Evolutionary conservation across 345 rosid genomes (phyloP).

Genomic region (Populus alba): DNA sequence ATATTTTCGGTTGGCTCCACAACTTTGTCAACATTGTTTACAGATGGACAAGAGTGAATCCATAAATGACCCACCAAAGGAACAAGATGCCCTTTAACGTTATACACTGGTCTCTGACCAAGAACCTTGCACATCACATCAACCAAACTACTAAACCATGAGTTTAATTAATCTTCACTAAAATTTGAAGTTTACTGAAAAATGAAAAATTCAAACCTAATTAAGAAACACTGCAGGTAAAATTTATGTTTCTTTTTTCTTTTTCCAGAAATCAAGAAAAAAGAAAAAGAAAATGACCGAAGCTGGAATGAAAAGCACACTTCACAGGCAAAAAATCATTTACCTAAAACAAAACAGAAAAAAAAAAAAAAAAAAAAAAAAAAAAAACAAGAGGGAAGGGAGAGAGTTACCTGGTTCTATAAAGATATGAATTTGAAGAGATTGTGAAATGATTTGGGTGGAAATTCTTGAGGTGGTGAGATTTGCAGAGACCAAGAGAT

Average conservation of each 20-base stretch:
- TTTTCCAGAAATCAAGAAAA: not conserved
- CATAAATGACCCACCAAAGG: constrained; percentile 29
- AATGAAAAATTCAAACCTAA: not conserved
- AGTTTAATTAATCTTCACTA: constrained; percentile 16
- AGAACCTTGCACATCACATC: constrained; percentile 60
- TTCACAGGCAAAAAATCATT: too few species aligned
- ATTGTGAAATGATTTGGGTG: not conserved
- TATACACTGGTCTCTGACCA: constrained; percentile 21
- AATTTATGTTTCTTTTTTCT: not conserved
- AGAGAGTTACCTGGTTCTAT: not conserved
- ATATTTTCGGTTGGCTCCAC: constrained; percentile 25
- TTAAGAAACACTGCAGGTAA: not conserved
- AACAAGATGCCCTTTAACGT: constrained; percentile 8
- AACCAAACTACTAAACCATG: constrained; percentile 54
- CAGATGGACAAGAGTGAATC: constrained; percentile 42
- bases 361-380: too few species aligned
- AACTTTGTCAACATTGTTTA: constrained; percentile 19
- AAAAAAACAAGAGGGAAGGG: not conserved
- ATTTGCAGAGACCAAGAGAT: constrained; percentile 19
- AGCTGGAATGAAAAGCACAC: too few species aligned
- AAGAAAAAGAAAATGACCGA: not conserved
- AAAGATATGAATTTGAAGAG: not conserved
- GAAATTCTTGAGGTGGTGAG: constrained; percentile 17
- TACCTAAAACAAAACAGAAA: not conserved
- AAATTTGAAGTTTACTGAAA: not conserved